Conservation (phyloP, 2,329 filamentous ascomycete species). For the Colletotrichum sidae region DNA sequence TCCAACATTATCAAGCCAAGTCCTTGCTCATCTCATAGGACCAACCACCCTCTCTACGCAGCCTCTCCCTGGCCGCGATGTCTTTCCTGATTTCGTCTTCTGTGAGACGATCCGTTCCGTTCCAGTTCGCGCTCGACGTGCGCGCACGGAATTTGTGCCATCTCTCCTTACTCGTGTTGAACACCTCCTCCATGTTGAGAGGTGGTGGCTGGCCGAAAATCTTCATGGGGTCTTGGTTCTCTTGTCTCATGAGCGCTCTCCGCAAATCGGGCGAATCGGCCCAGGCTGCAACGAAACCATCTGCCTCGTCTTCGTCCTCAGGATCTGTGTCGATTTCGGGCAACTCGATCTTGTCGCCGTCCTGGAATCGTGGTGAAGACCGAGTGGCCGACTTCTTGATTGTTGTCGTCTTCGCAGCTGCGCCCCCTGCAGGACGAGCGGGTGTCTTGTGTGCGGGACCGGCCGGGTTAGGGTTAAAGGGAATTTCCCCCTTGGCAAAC, state of each 20-base stretch:
- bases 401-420: slow-evolving; percentile 64
- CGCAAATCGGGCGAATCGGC: slow-evolving; percentile 88
- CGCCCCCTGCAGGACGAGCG: slow-evolving; percentile 62
- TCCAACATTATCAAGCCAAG: slow-evolving; percentile 48
- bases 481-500: slow-evolving; percentile 88
- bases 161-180: slow-evolving; percentile 87
- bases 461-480: slow-evolving; percentile 75
- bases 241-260: slow-evolving; percentile 81
- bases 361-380: slow-evolving; percentile 87
- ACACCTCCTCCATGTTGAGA: slow-evolving; percentile 96
- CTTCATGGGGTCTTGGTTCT: slow-evolving; percentile 83
- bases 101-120: slow-evolving; percentile 82
- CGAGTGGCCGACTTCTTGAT: slow-evolving; percentile 68
- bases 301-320: slow-evolving; percentile 82
- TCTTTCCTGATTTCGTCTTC: slow-evolving; percentile 89
- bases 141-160: slow-evolving; percentile 89
- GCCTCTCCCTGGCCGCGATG: slow-evolving; percentile 79
- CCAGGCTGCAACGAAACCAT: slow-evolving; percentile 81
- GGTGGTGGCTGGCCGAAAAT: slow-evolving; percentile 92
- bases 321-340: slow-evolving; percentile 97
- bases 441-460: slow-evolving; percentile 76
- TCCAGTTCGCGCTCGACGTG: slow-evolving; percentile 97
- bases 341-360: slow-evolving; percentile 89
- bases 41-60: slow-evolving; percentile 89
- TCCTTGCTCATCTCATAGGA: slow-evolving; percentile 71